phyloP scores from a whole-genome alignment of 2,329 filamentous ascomycete genomes.

The Macroventuria anomochaeta region DNA sequence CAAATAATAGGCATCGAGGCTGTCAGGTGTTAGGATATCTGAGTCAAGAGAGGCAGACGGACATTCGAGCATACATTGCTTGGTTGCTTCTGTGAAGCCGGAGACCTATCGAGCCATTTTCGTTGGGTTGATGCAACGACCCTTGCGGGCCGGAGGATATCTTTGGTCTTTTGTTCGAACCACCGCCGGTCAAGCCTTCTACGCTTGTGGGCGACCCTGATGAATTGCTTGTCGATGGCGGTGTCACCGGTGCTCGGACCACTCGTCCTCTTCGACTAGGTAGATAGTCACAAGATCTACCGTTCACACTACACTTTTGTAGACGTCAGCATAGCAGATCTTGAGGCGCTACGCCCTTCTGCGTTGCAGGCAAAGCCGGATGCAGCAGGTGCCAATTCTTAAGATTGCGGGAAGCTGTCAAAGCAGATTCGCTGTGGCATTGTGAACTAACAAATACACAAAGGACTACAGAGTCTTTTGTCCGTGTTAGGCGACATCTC shows the following conservation, averaged over 20 bases:
- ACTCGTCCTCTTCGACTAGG: conserved; percentile 11
- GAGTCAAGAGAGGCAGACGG: not conserved
- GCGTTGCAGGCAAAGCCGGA: no score
- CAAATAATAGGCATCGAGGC: conserved; percentile 8
- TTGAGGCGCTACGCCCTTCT: no score
- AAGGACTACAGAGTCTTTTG: no score
- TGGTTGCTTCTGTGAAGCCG: not conserved
- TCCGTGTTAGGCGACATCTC: no score
- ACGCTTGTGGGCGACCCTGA: conserved; percentile 2
- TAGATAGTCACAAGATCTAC: conserved; percentile 3
- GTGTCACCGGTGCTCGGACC: conserved; percentile 6
- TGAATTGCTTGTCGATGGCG: not conserved
- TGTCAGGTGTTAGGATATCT: not conserved
- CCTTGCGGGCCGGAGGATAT: not conserved
- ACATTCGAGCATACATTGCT: not conserved
- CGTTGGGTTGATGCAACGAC: not conserved
- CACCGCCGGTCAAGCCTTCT: not conserved
- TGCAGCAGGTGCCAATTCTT: no score
- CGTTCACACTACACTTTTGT: conserved; percentile 1
- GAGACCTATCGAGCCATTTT: not conserved
- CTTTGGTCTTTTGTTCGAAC: not conserved
- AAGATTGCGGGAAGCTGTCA: no score
- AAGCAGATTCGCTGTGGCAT: no score
- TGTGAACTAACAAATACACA: no score
- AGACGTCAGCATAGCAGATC: not conserved